phyloP scores from a whole-genome alignment of 495 filamentous ascomycete species.

The Xylaria intraflava region DNA sequence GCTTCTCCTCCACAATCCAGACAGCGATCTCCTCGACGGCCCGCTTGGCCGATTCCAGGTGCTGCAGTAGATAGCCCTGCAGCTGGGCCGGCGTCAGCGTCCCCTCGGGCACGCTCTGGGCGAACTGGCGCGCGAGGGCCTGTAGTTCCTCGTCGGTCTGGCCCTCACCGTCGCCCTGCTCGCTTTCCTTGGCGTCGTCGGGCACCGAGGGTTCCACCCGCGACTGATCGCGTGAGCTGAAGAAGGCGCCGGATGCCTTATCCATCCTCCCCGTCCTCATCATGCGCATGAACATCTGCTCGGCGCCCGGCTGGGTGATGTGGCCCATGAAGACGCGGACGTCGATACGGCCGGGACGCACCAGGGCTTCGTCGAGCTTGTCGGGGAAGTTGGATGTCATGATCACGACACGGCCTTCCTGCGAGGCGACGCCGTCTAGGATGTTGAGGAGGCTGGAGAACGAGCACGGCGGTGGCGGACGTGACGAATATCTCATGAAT shows the following conservation, averaged over 20 bases:
- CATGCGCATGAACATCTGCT: slow-evolving; percentile 30
- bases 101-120: slow-evolving; percentile 39
- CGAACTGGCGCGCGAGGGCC: slow-evolving; percentile 42
- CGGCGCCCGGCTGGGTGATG: slow-evolving; percentile 20
- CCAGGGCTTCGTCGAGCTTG: slow-evolving; percentile 51
- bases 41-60: slow-evolving; percentile 35
- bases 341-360: slow-evolving; percentile 56
- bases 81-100: slow-evolving; percentile 58
- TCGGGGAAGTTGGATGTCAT: slow-evolving; percentile 61
- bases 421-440: slow-evolving; percentile 54
- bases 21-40: slow-evolving; percentile 32
- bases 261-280: slow-evolving; percentile 36
- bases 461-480: too few relatives aligned
- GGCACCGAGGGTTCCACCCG: background rate
- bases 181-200: background rate
- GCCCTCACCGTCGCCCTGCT: background rate
- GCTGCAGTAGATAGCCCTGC: slow-evolving; percentile 50
- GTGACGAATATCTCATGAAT: too few relatives aligned
- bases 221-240: background rate
- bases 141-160: slow-evolving; percentile 25
- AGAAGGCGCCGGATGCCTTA: background rate
- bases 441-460: slow-evolving; percentile 57
- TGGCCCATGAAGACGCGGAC: slow-evolving; percentile 45
- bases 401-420: slow-evolving; percentile 57
- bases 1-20: too few relatives aligned